phyloP scores from a whole-genome alignment of 495 filamentous ascomycete genomes.

The Pyrenopolyporus hunteri region DNA sequence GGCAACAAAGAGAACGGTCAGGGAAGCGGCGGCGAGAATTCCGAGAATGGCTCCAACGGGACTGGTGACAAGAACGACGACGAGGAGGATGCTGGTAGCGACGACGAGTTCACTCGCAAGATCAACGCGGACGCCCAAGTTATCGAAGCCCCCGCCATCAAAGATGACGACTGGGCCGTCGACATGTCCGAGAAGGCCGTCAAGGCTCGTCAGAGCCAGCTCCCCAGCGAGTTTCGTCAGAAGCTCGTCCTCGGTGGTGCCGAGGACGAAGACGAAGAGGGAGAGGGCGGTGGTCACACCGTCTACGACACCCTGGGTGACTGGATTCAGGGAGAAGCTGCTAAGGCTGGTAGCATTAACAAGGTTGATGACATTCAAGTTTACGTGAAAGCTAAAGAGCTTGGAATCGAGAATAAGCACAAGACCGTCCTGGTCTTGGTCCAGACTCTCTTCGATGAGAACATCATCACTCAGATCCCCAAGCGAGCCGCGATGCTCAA shows the following conservation, averaged over 20 bases:
- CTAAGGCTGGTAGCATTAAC: slow-evolving; percentile 70
- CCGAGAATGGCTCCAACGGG: slow-evolving; percentile 71
- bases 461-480: slow-evolving; percentile 80
- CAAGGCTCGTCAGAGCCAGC: slow-evolving; percentile 87
- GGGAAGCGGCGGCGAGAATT: slow-evolving; percentile 71
- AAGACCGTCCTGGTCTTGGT: slow-evolving; percentile 90
- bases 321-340: slow-evolving; percentile 83
- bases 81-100: slow-evolving; percentile 71
- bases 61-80: slow-evolving; percentile 64
- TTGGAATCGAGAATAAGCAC: slow-evolving; percentile 95
- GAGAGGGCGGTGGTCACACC: slow-evolving; percentile 74
- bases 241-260: slow-evolving; percentile 78
- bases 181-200: slow-evolving; percentile 95
- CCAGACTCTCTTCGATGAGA: slow-evolving; percentile 91
- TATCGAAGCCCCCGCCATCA: slow-evolving; percentile 66
- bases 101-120: slow-evolving; percentile 89
- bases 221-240: slow-evolving; percentile 89
- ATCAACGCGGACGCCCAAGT: slow-evolving; percentile 83
- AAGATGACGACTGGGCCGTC: slow-evolving; percentile 92
- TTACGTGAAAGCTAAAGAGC: slow-evolving; percentile 93
- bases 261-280: slow-evolving; percentile 83
- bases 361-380: slow-evolving; percentile 86
- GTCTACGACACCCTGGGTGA: slow-evolving; percentile 90
- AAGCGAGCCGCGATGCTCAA: slow-evolving; percentile 83
- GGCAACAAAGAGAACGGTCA: slow-evolving; percentile 60